Conservation (phyloP, 2,329 filamentous ascomycete genomes). For the Penicillium oxalicum region DNA sequence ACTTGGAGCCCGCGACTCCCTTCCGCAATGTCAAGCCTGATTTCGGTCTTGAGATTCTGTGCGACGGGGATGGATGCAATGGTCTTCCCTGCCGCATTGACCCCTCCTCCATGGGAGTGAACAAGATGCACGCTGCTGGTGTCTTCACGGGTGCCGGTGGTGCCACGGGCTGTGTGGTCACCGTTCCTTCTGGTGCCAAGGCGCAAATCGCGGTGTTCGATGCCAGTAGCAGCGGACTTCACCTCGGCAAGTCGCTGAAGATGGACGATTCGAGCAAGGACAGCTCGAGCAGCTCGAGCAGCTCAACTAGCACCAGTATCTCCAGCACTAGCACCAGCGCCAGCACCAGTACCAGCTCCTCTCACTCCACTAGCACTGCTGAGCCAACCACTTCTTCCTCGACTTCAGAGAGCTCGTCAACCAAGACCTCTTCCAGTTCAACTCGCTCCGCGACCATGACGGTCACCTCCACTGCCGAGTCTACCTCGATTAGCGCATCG, state of each 20-base stretch:
- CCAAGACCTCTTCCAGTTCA: conserved; percentile 10
- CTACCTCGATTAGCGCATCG: conserved; percentile 11
- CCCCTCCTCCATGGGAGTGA: conserved; percentile 50
- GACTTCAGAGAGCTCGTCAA: conserved; percentile 3
- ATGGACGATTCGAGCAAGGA: not conserved
- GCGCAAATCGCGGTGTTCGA: conserved; percentile 62
- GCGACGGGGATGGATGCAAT: conserved; percentile 59
- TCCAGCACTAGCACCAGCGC: conserved; percentile 5
- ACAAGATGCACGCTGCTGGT: conserved; percentile 52
- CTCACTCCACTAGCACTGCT: not conserved
- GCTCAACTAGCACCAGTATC: conserved; percentile 8
- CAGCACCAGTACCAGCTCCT: conserved; percentile 8
- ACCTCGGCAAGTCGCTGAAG: too few species aligned
- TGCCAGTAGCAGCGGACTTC: conserved; percentile 8
- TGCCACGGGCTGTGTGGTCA: conserved; percentile 69
- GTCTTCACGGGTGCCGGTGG: conserved; percentile 59
- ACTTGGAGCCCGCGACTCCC: conserved; percentile 47
- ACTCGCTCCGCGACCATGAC: conserved; percentile 13
- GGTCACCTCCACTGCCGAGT: conserved; percentile 9
- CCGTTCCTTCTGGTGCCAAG: conserved; percentile 59
- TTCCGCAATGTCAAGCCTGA: conserved; percentile 55
- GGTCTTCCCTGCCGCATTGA: conserved; percentile 70
- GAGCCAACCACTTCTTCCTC: conserved; percentile 8
- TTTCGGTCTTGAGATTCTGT: conserved; percentile 66
- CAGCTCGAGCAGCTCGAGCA: not conserved